These are phyloP conservation scores for Boletus rufocinnamomeus DNA, from an alignment of 768 basidiomycete species.

Conservation along the genomic window DNA sequence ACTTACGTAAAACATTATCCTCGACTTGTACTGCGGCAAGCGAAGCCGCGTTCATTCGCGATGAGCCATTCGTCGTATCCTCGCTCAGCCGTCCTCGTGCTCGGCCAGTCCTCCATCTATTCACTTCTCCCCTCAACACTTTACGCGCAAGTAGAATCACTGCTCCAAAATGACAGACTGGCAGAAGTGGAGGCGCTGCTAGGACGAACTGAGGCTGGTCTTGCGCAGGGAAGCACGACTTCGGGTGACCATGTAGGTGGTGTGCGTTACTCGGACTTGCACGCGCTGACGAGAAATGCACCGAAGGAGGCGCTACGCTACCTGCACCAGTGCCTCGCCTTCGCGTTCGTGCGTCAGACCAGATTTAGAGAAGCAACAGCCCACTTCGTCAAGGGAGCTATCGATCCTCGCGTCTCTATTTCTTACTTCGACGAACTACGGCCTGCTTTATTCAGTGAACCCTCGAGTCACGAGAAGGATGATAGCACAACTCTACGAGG, in stretches of 20 bases:
- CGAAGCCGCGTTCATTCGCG: not conserved
- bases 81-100: constrained; percentile 67
- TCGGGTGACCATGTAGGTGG: constrained; percentile 13
- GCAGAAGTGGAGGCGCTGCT: constrained; percentile 64
- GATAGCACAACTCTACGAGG: not conserved
- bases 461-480: not conserved
- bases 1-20: constrained; percentile 20
- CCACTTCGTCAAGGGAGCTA: constrained; percentile 72
- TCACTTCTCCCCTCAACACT: constrained; percentile 72
- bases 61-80: constrained; percentile 48
- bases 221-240: constrained; percentile 12
- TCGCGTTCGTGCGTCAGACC: constrained; percentile 75
- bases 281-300: constrained; percentile 10
- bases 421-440: constrained; percentile 80
- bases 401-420: constrained; percentile 83
- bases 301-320: constrained; percentile 72
- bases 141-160: constrained; percentile 68
- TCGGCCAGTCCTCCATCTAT: constrained; percentile 59
- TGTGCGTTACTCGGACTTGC: not conserved
- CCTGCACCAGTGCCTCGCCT: constrained; percentile 80
- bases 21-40: not conserved
- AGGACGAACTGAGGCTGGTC: constrained; percentile 51
- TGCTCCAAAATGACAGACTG: constrained; percentile 64
- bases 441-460: constrained; percentile 53
- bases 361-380: constrained; percentile 82